phyloP scores from a whole-genome alignment of 805 yeast genomes.

The Ogataea thermomethanolica region DNA sequence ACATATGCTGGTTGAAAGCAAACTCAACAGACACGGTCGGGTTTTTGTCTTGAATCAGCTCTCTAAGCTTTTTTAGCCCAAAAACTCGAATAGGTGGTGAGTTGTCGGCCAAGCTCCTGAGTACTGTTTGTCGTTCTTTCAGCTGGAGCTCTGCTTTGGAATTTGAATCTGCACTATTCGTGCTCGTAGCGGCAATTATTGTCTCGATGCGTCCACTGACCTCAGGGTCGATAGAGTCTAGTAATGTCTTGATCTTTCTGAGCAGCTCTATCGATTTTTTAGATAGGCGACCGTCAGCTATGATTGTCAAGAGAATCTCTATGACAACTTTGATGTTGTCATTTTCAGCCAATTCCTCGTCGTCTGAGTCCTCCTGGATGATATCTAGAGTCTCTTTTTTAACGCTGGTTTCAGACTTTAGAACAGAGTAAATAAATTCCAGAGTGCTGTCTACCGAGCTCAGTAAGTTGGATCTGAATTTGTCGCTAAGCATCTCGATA shows the following conservation, averaged over 20 bases:
- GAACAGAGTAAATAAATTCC: conserved; percentile 42
- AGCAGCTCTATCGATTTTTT: conserved; percentile 7
- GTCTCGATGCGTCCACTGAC: conserved; percentile 2
- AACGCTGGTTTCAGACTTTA: conserved; percentile 21
- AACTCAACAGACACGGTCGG: conserved; percentile 50
- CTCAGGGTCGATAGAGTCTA: conserved; percentile 1
- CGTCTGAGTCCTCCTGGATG: conserved; percentile 30
- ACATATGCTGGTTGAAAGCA: conserved; percentile 58
- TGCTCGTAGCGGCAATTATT: conserved; percentile 2
- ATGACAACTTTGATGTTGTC: conserved; percentile 36
- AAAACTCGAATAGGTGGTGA: conserved; percentile 82
- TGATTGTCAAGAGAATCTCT: conserved; percentile 36
- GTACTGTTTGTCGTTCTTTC: conserved; percentile 51
- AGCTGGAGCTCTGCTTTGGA: conserved; percentile 33
- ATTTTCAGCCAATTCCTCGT: conserved; percentile 38
- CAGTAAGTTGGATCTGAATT: conserved; percentile 54
- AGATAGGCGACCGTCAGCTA: conserved; percentile 16
- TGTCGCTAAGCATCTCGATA: conserved; percentile 56
- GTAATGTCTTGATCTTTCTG: conserved; percentile 13
- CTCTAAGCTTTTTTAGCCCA: conserved; percentile 66
- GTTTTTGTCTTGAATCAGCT: conserved; percentile 41
- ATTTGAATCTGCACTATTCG: neutral
- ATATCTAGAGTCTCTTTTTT: conserved; percentile 2
- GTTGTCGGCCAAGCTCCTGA: conserved; percentile 68
- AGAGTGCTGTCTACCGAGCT: conserved; percentile 57